Evolutionary conservation across 345 rosid genomes (phyloP), one percentile per base, ranked within the genome.

Genomic region (Carallia pectinifolia): DNA sequence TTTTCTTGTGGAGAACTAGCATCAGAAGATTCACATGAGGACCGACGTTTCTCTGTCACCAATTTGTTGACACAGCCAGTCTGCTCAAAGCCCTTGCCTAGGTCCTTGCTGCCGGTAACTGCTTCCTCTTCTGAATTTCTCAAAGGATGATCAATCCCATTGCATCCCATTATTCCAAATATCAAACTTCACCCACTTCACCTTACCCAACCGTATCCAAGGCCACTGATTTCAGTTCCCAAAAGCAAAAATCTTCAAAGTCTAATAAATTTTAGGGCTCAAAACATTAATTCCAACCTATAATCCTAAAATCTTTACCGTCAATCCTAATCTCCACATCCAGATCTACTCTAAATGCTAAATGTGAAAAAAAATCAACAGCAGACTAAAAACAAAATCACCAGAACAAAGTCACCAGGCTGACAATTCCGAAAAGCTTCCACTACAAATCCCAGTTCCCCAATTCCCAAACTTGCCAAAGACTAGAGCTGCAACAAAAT

Each of bases 111-210:
- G 66, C 72, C 62, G 17, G 68, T 53, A 60, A 74, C 64, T 56
- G 56, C 71, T 67, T 71, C 84, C 75, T 68, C 83, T 27, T 67
- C 81, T 6, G 75, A 44, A 50, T 70, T 66, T 70, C 78, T 81
- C 16, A 81, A 71, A 4, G 93, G 85, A 74, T 84, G 88, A 65
- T 71, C 77, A 73, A 75, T 38, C 34, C 82, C 88, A 71, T 81
- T 82, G 48, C 80, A 82, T 74, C 82, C 90, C 97, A 89, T 90
- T 68, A 61, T 69, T 52, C 74, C 76, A 62, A 72, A 65, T 48
- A 13, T 53, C 36, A 54, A 62, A 47, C 58, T 34, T 69, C 62
- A 65, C 68, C 62, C 61, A 59, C 69, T 39, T 31, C 66, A 70
- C 40, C 58, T 52, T 38, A 48, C 64, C 39, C 29, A 19, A 68